Conservation (phyloP, 306 rosid species). For the Luffa acutangula region DNA sequence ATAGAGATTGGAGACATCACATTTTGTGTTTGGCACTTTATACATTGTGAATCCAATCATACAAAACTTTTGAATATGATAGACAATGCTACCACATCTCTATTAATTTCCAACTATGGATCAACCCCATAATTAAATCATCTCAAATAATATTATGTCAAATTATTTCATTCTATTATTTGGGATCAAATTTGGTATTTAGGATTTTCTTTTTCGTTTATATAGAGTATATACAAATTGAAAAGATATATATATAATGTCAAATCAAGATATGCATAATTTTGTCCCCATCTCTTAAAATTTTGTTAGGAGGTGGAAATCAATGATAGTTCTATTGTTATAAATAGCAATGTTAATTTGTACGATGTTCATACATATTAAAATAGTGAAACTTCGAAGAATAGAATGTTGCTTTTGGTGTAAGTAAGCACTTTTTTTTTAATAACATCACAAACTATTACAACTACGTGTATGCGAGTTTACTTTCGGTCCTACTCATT, state of each 20-base stretch:
- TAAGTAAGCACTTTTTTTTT: not conserved
- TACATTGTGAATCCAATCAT: not conserved
- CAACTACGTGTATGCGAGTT: not conserved
- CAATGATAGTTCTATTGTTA: not conserved
- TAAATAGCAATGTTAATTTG: not conserved
- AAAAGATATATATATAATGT: not conserved
- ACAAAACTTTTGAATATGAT: not conserved
- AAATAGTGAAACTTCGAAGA: not conserved
- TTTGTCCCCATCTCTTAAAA: not conserved
- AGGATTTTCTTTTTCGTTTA: too few species aligned
- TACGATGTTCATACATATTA: not conserved
- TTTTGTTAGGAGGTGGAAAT: not conserved
- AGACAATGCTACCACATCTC: conserved; percentile 4
- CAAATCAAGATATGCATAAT: not conserved
- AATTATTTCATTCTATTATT: not conserved
- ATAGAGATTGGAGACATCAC: not conserved
- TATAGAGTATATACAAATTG: not conserved
- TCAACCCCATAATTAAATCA: not conserved
- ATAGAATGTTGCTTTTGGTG: not conserved
- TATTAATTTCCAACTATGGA: not conserved
- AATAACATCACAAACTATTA: not conserved
- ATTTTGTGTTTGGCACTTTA: conserved; percentile 5
- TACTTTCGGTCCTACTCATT: not conserved
- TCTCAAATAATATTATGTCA: not conserved
- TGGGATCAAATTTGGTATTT: not conserved